These are phyloP conservation scores for Neonectria faginata DNA, from an alignment of 2,329 filamentous ascomycete species.

Conservation along the genomic window DNA sequence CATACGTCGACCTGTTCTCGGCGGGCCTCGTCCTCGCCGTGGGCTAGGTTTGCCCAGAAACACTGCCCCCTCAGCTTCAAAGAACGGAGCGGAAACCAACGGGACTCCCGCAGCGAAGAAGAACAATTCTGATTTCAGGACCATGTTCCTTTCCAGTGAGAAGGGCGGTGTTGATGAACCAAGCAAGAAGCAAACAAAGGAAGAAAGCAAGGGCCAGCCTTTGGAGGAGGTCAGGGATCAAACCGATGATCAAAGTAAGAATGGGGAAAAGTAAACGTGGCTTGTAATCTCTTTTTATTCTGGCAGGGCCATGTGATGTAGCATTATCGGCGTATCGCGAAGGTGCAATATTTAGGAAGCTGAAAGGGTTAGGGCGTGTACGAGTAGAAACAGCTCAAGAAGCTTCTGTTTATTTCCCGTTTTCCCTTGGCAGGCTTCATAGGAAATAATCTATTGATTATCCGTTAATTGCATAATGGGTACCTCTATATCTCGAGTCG, in stretches of 20 bases:
- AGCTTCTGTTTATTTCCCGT: background rate
- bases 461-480: background rate
- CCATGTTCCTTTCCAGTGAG: slow-evolving; percentile 56
- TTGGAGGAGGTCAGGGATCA: slow-evolving; percentile 30
- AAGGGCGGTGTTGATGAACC: slow-evolving; percentile 28
- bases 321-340: slow-evolving; percentile 28
- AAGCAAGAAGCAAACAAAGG: slow-evolving; percentile 19
- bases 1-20: slow-evolving; percentile 58
- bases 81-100: slow-evolving; percentile 41
- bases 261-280: slow-evolving; percentile 24
- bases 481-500: background rate
- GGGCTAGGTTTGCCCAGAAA: slow-evolving; percentile 57
- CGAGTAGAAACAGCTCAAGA: background rate
- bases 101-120: slow-evolving; percentile 52
- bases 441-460: background rate
- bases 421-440: background rate
- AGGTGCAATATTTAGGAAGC: slow-evolving; percentile 7
- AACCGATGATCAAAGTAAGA: slow-evolving; percentile 5
- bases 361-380: background rate
- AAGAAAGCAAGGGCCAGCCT: slow-evolving; percentile 19
- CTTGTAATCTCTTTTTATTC: background rate
- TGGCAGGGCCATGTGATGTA: slow-evolving; percentile 27
- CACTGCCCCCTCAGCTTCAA: slow-evolving; percentile 35
- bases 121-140: slow-evolving; percentile 70
- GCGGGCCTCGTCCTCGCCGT: slow-evolving; percentile 55